Base-by-base conservation (phyloP, 2,329 filamentous ascomycete species). In the Diaporthe ilicicola region DNA sequence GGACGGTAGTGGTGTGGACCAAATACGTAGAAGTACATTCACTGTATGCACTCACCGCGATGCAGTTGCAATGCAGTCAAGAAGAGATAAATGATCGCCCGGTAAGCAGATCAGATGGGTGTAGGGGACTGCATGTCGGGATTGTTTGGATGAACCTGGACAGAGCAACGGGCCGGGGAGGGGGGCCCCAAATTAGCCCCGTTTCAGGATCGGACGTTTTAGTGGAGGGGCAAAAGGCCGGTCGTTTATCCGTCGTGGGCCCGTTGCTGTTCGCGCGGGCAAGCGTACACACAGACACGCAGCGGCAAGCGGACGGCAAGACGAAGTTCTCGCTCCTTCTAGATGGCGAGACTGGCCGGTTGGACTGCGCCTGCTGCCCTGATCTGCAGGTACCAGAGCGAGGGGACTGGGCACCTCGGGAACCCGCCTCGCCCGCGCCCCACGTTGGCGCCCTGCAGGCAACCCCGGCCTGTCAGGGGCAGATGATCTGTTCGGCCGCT, bases 151-250 rank as follows among this genome's bases (percentile, higher is more conserved):
- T 48, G 51, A 55, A 27, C 69, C 7, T 46, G 68, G 32, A 48
- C 34, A 34, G 32, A 55, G 53, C 59, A 42, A 34, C 44, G 59
- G 59, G 42, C 59, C 59, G 42, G 59, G 59, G 44, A 24, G 10
- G 29, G n/a, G n/a, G n/a, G n/a, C n/a, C n/a, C 39, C 44, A 72
- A 68, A 68, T 72, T 70, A 68, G 64, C 17, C 34, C 39, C 61
- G 71, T 73, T 73, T 73, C 71, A 73, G 69, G 71, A 66, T 51
- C 69, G 61, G 59, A 37, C 53, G 53, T 50, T 50, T 50, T 59
- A 32, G 66, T 69, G 71, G 69, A 54, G 62, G 54, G 64, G 42
- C 27, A 29, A 44, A 44, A 39, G 51, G 69, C 50, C 56, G 42
- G 66, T 53, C 37, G 59, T 50, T 42, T 24, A 50, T 53, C 42